Conservation (phyloP, 306 rosid genomes). For the Lagenaria siceraria region DNA sequence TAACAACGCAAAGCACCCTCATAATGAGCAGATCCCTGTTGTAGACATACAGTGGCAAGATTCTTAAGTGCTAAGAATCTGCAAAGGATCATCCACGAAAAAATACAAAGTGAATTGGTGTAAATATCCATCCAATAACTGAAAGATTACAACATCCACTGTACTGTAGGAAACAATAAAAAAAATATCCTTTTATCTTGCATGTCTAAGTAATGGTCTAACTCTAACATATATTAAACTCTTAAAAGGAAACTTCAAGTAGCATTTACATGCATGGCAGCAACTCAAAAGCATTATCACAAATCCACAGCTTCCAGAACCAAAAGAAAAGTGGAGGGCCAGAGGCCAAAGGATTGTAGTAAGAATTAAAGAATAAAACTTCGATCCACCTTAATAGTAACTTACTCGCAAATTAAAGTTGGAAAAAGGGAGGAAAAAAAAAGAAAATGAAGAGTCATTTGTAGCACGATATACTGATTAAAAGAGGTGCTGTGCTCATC, state of each 20-base stretch:
- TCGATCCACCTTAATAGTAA: too few relatives aligned
- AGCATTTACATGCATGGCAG: background rate
- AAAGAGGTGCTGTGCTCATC: too few relatives aligned
- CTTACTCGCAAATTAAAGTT: too few relatives aligned
- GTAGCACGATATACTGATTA: too few relatives aligned
- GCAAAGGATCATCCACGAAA: slow-evolving; percentile 21
- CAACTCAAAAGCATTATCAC: background rate
- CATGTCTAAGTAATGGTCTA: background rate
- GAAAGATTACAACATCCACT: background rate
- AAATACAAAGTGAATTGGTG: background rate
- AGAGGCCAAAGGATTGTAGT: too few relatives aligned
- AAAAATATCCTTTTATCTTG: background rate
- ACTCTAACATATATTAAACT: background rate
- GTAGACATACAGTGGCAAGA: slow-evolving; percentile 85
- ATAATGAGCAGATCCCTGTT: slow-evolving; percentile 69
- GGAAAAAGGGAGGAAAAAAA: too few relatives aligned
- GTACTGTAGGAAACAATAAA: background rate
- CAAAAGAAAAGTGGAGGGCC: too few relatives aligned
- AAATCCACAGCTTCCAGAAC: too few relatives aligned
- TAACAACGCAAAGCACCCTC: slow-evolving; percentile 77
- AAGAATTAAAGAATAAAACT: too few relatives aligned
- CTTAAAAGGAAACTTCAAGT: background rate
- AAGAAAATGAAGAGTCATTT: too few relatives aligned
- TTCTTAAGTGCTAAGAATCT: slow-evolving; percentile 93
- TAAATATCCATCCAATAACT: background rate